Base-by-base conservation (phyloP, 371 early-diverging fungal species). In the Mucor lusitanicus region DNA sequence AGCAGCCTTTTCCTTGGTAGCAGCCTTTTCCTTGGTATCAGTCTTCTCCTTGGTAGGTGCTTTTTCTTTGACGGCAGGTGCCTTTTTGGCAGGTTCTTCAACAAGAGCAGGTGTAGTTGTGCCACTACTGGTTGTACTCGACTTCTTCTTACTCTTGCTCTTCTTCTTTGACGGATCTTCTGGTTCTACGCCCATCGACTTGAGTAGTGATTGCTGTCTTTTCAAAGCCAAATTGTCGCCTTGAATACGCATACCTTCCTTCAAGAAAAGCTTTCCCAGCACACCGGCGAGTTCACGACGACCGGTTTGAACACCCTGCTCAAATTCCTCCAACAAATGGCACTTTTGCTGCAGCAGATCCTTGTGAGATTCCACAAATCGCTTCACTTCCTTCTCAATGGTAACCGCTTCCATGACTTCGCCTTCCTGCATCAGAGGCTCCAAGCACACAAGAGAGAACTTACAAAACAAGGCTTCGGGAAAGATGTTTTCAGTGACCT, bases 381-480 rank as follows among this genome's bases (percentile, higher is more conserved):
- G 78, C 23, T 70, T 81, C 30, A 82, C 82, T 65, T 85, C 85
- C 19, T 75, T 74, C 48, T 74, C 74, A 30, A 78, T 70, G 2
- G 72, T 70, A n/a, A 90, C 81, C 0, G 88, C 88, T 61, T 91
- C 91, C 67, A 87, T 72, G 11, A 87, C 84, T 68, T 91, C 91
- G 6, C 88, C 92, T 67, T 92, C 92, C 46, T 87, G 86, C 83
- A 91, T 88, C 66, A 92, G 67, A 21, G 89, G 83, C 32, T 87
- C 90, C 28, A 91, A 71, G 39, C 87, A 88, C 56, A 84, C 82
- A 1, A 88, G 71, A 11, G 68, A 59, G 59, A 73, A 63, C 23
- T 71, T 67, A 53, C 75, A 72, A 53, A 78, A 75, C 23, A 70
- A 50, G 3, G 68, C 61, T 54, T 75, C 78, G 13, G 78, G 71